phyloP scores from a whole-genome alignment of 768 basidiomycete species.

The Pleurotus salmoneostramineus region DNA sequence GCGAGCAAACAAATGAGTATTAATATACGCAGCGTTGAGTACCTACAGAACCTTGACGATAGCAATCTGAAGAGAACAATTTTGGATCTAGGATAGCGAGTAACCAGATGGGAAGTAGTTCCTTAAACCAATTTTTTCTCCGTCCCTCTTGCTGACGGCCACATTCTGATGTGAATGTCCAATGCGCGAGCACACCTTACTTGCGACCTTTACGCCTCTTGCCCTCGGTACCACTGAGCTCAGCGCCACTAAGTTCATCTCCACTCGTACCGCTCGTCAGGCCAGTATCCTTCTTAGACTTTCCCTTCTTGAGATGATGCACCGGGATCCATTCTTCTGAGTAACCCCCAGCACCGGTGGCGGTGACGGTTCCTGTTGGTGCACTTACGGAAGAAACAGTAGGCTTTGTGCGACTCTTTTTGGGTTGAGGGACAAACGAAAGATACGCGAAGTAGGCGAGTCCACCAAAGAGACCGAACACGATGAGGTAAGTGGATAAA shows the following conservation, averaged over 20 bases:
- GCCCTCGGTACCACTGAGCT: slow-evolving; percentile 60
- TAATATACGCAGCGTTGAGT: no score
- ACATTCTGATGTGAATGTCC: no score
- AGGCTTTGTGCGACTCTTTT: slow-evolving; percentile 51
- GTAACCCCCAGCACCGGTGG: slow-evolving; percentile 66
- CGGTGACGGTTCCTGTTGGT: slow-evolving; percentile 55
- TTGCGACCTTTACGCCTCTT: slow-evolving; percentile 54
- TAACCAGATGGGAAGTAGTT: no score
- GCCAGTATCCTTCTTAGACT: slow-evolving; percentile 45
- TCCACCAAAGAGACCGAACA: slow-evolving; percentile 58
- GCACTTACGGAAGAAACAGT: slow-evolving; percentile 41
- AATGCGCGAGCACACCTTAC: slow-evolving; percentile 16
- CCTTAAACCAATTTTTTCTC: no score
- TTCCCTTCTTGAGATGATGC: slow-evolving; percentile 74
- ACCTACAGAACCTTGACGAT: no score
- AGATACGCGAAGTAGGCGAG: slow-evolving; percentile 61
- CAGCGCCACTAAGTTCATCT: slow-evolving; percentile 64
- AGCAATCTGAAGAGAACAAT: no score
- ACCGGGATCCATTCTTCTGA: slow-evolving; percentile 94
- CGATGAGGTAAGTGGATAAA: slow-evolving; percentile 70
- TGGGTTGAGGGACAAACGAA: slow-evolving; percentile 61
- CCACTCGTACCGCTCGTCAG: slow-evolving; percentile 47
- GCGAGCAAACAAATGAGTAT: no score
- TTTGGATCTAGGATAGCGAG: no score
- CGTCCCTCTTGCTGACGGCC: no score